Evolutionary conservation across 768 basidiomycete genomes (phyloP), one percentile per base, ranked within the genome.

Genomic region (Tylopilus vinaceipallidus): DNA sequence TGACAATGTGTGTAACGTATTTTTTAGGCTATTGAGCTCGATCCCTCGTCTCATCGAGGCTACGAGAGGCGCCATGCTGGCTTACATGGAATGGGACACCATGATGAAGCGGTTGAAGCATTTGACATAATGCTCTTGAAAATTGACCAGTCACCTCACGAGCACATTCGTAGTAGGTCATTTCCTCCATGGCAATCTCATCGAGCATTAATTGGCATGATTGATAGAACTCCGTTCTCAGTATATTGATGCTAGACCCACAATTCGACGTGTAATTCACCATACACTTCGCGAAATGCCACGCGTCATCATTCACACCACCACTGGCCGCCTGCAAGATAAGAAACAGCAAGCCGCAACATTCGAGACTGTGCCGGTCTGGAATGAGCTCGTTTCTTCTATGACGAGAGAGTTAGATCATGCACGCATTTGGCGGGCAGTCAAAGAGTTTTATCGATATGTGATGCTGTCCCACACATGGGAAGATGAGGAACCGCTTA

Each of bases 391-490:
- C 2, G 16, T 33, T 5, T 54, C 52, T 0, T 45, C 33, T 3
- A 38, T 38, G 44, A 42, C 35, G 5, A n/a, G 3, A 16, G 6
- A n/a, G 20, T 14, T 38, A 2, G 41, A 47, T 30, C 6, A 26
- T 11, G 43, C 19, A 0, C 22, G 13, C 10, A 34, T 40, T n/a
- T 6, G 2, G 9, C 17, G 22, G 11, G 36, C 16, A 17, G 42
- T 39, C 7, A 26, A 45, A 10, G 14, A 39, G 20, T 39, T 39
- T 7, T 50, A 33, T 2, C 36, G n/a, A n/a, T 50, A 44, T 16
- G 50, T 42, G 7, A 52, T 52, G 33, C 34, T 52, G 16, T 52
- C 50, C 6, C 50, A 46, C 33, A 33, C 13, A n/a, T 52, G 45
- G 45, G 22, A 46, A 14, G 11, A 17, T 4, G 27, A n/a, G 1